A percentile compares a stretch with the other conserved stretches of the same genome.
Evolutionary conservation across 768 basidiomycete species (phyloP).

Genomic region (Mrakia blollopis): DNA sequence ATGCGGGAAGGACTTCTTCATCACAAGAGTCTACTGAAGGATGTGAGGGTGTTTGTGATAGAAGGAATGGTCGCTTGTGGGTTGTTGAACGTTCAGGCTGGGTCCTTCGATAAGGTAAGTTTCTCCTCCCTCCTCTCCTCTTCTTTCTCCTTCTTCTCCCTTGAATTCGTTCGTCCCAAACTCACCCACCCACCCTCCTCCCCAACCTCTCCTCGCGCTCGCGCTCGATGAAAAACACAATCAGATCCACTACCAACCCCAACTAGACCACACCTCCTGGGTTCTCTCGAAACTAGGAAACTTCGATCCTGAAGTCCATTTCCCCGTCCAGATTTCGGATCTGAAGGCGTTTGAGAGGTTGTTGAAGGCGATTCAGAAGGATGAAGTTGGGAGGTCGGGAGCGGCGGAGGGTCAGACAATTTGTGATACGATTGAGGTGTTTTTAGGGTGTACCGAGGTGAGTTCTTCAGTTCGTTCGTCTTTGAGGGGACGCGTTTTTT

Average conservation of each 20-base stretch:
- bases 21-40: slow-evolving; percentile 66
- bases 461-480: too few species aligned
- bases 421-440: slow-evolving; percentile 74
- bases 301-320: slow-evolving; percentile 55
- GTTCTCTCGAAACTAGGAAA: slow-evolving; percentile 58
- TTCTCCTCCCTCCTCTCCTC: background rate
- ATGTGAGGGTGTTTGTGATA: slow-evolving; percentile 73
- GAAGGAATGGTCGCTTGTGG: slow-evolving; percentile 67
- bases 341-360: slow-evolving; percentile 68
- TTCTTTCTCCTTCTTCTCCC: background rate
- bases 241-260: too few species aligned
- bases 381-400: background rate
- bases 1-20: slow-evolving; percentile 91
- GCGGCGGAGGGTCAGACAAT: slow-evolving; percentile 1
- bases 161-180: slow-evolving; percentile 45
- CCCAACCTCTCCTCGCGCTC: too few species aligned
- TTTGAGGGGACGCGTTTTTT: background rate
- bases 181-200: slow-evolving; percentile 49
- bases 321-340: slow-evolving; percentile 79
- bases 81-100: slow-evolving; percentile 66
- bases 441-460: slow-evolving; percentile 77
- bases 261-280: slow-evolving; percentile 63
- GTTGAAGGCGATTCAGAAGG: slow-evolving; percentile 42
- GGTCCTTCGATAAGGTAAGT: slow-evolving; percentile 86
- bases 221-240: too few species aligned